Conservation (phyloP, 257 asterid species). For the Buddleja alternifolia region DNA sequence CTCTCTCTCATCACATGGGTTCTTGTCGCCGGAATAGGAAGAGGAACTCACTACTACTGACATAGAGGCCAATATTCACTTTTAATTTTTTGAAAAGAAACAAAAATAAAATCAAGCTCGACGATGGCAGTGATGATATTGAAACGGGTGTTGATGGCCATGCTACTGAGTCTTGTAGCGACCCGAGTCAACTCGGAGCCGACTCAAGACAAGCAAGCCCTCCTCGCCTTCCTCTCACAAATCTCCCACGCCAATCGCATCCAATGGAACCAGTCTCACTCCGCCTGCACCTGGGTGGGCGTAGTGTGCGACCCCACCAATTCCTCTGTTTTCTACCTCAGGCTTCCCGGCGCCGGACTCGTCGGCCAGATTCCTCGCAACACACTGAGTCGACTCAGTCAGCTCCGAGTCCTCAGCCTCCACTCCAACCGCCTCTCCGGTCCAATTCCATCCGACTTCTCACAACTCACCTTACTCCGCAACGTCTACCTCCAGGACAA, state of each 20-base stretch:
- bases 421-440: slow-evolving; percentile 82
- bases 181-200: slow-evolving; percentile 60
- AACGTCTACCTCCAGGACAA: slow-evolving; percentile 76
- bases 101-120: too few species aligned
- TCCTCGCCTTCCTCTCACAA: slow-evolving; percentile 62
- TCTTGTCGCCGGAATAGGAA: too few species aligned
- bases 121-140: too few species aligned
- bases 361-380: slow-evolving; percentile 73
- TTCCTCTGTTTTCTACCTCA: slow-evolving; percentile 57
- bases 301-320: slow-evolving; percentile 66
- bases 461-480: slow-evolving; percentile 66
- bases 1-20: too few species aligned
- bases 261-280: slow-evolving; percentile 62
- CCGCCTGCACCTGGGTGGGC: slow-evolving; percentile 86
- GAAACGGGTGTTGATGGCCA: neutral
- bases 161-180: slow-evolving; percentile 22
- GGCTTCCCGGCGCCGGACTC: slow-evolving; percentile 92
- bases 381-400: slow-evolving; percentile 62
- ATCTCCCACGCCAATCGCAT: slow-evolving; percentile 74
- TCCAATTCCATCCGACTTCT: slow-evolving; percentile 66
- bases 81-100: too few species aligned
- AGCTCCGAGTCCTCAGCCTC: slow-evolving; percentile 88
- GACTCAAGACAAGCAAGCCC: slow-evolving; percentile 75
- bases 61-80: too few species aligned
- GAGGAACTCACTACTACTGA: too few species aligned